Conservation (phyloP, 2,329 filamentous ascomycete genomes). For the Aspergillus fischeri region DNA sequence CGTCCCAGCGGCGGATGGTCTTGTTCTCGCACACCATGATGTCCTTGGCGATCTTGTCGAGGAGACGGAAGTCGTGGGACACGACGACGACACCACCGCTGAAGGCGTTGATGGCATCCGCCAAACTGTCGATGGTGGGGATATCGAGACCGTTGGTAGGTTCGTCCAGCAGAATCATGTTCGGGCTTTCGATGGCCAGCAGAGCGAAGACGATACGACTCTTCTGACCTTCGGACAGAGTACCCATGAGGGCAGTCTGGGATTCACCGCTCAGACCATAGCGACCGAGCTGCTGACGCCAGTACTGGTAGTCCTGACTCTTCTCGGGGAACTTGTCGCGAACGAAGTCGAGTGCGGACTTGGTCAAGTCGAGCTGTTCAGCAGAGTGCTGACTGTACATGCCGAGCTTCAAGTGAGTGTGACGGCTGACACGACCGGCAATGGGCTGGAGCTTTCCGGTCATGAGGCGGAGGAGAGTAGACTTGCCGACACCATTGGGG, state of each 20-base stretch:
- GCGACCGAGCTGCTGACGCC: conserved; percentile 92
- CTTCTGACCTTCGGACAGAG: conserved; percentile 95
- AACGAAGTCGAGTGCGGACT: conserved; percentile 95
- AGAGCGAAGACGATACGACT: conserved; percentile 96
- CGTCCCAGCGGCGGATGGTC: conserved; percentile 85
- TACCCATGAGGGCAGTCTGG: conserved; percentile 97
- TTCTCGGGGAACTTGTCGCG: conserved; percentile 87
- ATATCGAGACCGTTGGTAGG: conserved; percentile 99
- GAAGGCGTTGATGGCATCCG: conserved; percentile 95
- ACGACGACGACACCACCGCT: conserved; percentile 96
- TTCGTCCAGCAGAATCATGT: conserved; percentile 97
- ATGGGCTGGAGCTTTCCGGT: conserved; percentile 90
- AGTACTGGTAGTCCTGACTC: conserved; percentile 98
- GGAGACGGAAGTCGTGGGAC: conserved; percentile 96
- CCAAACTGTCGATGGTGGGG: conserved; percentile 94
- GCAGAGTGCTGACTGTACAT: conserved; percentile 98
- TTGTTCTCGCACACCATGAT: conserved; percentile 99
- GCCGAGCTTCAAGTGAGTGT: conserved; percentile 97
- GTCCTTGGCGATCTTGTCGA: conserved; percentile 99
- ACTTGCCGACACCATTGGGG: conserved; percentile 99
- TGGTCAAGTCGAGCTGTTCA: conserved; percentile 96
- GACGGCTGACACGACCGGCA: conserved; percentile 73
- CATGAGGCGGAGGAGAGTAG: conserved; percentile 92
- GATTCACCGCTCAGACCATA: conserved; percentile 91
- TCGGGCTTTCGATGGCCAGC: conserved; percentile 88